These are phyloP conservation scores for Lyophyllum semitale DNA, from an alignment of 768 basidiomycete genomes.

Conservation along the genomic window DNA sequence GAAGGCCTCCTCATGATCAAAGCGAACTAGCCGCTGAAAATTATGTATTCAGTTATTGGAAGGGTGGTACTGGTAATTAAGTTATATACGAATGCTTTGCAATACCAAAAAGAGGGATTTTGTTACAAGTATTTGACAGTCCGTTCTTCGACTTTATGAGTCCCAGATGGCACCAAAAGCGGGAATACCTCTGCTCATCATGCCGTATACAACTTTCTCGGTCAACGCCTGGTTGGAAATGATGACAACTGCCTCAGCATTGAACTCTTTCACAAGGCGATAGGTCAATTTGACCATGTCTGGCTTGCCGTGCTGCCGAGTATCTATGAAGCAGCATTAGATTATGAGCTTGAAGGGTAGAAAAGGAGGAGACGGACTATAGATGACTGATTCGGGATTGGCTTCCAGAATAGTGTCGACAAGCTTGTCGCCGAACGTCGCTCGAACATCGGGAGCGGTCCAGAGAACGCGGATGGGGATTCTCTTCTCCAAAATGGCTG, in stretches of 20 bases:
- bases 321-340: conserved; percentile 29
- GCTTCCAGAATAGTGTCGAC: conserved; percentile 56
- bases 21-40: neutral
- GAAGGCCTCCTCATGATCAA: too few species aligned
- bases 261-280: conserved; percentile 46
- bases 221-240: conserved; percentile 63
- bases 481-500: conserved; percentile 51
- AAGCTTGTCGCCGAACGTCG: conserved; percentile 62
- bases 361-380: conserved; percentile 36
- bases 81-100: neutral
- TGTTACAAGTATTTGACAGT: neutral
- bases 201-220: conserved; percentile 58
- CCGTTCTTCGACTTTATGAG: conserved; percentile 16
- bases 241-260: conserved; percentile 55
- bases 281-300: conserved; percentile 51
- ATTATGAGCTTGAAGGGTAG: conserved; percentile 13
- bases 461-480: conserved; percentile 57
- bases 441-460: conserved; percentile 60
- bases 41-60: neutral
- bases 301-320: conserved; percentile 45
- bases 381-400: conserved; percentile 51
- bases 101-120: neutral
- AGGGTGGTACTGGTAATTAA: neutral
- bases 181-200: conserved; percentile 59
- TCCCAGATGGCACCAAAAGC: conserved; percentile 68